These are phyloP conservation scores for Penicillium sp. DNA, from an alignment of 2,329 filamentous ascomycete species.

Conservation along the genomic window DNA sequence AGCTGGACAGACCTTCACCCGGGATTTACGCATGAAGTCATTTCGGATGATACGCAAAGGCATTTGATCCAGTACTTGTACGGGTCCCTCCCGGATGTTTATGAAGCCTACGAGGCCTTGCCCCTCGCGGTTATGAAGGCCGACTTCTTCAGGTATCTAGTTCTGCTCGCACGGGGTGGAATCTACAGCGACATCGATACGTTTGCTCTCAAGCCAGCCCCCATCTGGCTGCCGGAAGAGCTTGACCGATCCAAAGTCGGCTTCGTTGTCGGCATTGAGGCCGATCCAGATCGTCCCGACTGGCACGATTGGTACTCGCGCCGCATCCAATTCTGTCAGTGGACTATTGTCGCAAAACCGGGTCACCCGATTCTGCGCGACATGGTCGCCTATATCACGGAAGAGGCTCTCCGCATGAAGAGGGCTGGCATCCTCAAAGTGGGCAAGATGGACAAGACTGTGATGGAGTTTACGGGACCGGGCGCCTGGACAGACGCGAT, in stretches of 20 bases:
- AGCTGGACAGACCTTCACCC: slow-evolving; percentile 88
- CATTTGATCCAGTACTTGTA: slow-evolving; percentile 85
- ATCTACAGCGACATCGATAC: slow-evolving; percentile 96
- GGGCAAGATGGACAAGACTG: slow-evolving; percentile 66
- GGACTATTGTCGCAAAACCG: slow-evolving; percentile 95
- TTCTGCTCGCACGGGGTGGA: slow-evolving; percentile 74
- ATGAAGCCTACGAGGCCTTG: slow-evolving; percentile 73
- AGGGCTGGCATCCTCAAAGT: slow-evolving; percentile 63
- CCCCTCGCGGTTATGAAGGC: slow-evolving; percentile 76
- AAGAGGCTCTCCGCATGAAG: slow-evolving; percentile 76
- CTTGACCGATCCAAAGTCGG: slow-evolving; percentile 79
- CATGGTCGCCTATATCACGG: slow-evolving; percentile 81
- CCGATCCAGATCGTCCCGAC: slow-evolving; percentile 87
- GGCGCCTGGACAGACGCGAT: slow-evolving; percentile 92
- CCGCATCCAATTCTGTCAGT: slow-evolving; percentile 96
- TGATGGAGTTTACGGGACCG: slow-evolving; percentile 93
- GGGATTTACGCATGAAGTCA: slow-evolving; percentile 91
- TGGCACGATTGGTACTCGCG: slow-evolving; percentile 97
- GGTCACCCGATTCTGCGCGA: slow-evolving; percentile 91
- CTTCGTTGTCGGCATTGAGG: slow-evolving; percentile 91
- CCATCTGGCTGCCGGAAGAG: slow-evolving; percentile 80
- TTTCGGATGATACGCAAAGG: slow-evolving; percentile 84
- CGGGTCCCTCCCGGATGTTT: slow-evolving; percentile 74
- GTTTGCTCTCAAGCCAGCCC: slow-evolving; percentile 75
- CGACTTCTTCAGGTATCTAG: slow-evolving; percentile 75